Evolutionary conservation across 176 grass and related monocot genomes (phyloP), one percentile per base, ranked within the genome.

Genomic region (Saccharum officinarum): DNA sequence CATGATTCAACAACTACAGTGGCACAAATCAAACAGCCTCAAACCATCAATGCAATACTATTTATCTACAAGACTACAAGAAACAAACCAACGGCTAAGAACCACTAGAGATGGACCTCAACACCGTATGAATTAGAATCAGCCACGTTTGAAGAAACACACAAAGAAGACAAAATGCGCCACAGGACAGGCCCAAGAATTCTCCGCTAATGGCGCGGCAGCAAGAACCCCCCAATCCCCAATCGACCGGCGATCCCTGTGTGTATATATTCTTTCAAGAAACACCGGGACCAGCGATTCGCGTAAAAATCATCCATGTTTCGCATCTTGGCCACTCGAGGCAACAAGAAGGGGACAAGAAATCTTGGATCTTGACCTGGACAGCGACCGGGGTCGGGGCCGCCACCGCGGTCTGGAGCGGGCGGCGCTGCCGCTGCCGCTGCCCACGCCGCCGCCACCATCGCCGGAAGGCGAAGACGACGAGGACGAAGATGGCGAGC

Each of bases 401-500:
- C 39, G 16, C 65, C 28, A 14, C 28, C 10, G 80, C 38, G 49
- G 62, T 59, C 78, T 42, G 46, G 44, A 66, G 13, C 45, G 46
- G 17, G 45, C 38, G 79, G 47, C 67, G 54, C 67, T 18, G 69
- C 34, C 31, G 77, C 38, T 42, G 66, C 11, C 65, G 31, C 30
- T 10, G 67, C 31, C n/a, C 18, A 37, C 66, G 70, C 33, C n/a
- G 34, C 25, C 45, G 46, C 79, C 78, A 63, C 67, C 90, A 92
- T 64, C 73, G 90, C 39, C 79, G 86, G 59, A 87, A 83, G 83
- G 79, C 79, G 73, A 82, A 75, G 74, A 88, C 39, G 79, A 62
- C 80, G 39, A 92, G 45, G 79, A 83, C 45, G 61, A 89, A 83
- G 67, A 88, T 7, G 61, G 75, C 39, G 28, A 85, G 28, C 34